Base-by-base conservation (phyloP, 2,329 filamentous ascomycete species). In the Cadophora gregata region DNA sequence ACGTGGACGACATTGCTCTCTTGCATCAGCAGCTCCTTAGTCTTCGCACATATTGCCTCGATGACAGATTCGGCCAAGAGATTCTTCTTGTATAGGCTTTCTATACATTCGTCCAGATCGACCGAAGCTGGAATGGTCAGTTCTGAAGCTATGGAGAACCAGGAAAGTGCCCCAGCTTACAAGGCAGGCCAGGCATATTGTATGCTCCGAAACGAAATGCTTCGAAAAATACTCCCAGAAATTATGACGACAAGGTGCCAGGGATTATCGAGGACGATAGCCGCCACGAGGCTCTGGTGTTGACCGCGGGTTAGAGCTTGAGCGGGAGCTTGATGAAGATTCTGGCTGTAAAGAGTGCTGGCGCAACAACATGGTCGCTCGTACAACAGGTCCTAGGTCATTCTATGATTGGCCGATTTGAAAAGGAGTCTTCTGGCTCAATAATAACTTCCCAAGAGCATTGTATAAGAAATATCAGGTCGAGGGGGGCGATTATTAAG, bases 1-100 rank as follows among this genome's bases (percentile, higher is more conserved):
- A 99, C 96, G 79, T 99, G 96, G 68, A 99, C 96, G 70, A 99
- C 96, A 81, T 99, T 99, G 86, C 95, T 98, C 88, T 99, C 96
- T 78, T 96, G 95, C 96, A 99, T 99, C 74, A 99, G 86, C 74
- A 99, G 85, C 83, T 99, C 96, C 79, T 99, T 99, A 25, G 96
- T 96, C 80, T 99, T 99, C 80, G 96, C 94, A 83, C 96, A 99
- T 88, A 99, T 95, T 76, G 96, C 96, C 83, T 99, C 96, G 80
- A 99, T 95, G 72, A 99, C 94, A 50, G 95, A 97, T 81, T 99
- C 96, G 75, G 96, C 94, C 67, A 99, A 88, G 67, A 99, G 88
- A 80, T 98, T 96, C 79, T 97, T 97, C 78, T 96, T 95, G 82
- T 98, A 98, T 63, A 99, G 88, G 73, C 95, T 91, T 78, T 93